phyloP scores from a whole-genome alignment of 225 moss, liverwort and hornwort genomes.

The Bryum argenteum region DNA sequence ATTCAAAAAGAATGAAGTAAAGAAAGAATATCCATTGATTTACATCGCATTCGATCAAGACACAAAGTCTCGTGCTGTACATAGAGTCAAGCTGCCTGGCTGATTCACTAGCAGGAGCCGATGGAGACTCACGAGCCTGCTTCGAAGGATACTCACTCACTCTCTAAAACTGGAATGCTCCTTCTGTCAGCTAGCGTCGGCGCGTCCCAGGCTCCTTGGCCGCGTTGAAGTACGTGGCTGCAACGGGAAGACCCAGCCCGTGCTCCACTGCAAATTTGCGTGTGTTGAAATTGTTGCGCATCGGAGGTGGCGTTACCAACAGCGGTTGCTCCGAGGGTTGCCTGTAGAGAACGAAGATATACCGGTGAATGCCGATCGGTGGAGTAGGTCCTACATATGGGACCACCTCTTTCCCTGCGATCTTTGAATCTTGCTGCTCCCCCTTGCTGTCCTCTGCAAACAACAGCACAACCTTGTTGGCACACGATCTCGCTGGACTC shows the following conservation, averaged over 20 bases:
- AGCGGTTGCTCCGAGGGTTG: slow-evolving; percentile 63
- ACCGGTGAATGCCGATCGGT: slow-evolving; percentile 94
- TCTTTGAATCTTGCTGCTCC: slow-evolving; percentile 32
- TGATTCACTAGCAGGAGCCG: neutral
- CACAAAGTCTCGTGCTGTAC: slow-evolving; percentile 28
- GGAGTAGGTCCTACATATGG: slow-evolving; percentile 81
- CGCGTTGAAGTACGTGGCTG: slow-evolving; percentile 91
- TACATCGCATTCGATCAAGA: slow-evolving; percentile 2
- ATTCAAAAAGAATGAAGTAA: neutral
- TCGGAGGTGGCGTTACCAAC: slow-evolving; percentile 51
- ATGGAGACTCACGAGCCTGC: slow-evolving; percentile 19
- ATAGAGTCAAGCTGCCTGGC: slow-evolving; percentile 15
- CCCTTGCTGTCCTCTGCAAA: slow-evolving; percentile 33
- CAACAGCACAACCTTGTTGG: slow-evolving; percentile 10
- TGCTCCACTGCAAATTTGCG: slow-evolving; percentile 67
- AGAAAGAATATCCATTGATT: neutral
- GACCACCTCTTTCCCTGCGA: slow-evolving; percentile 60
- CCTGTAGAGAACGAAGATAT: slow-evolving; percentile 82
- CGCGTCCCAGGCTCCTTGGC: slow-evolving; percentile 89
- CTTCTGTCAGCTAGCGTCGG: slow-evolving; percentile 52
- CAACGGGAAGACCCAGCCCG: slow-evolving; percentile 80
- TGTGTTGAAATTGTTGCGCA: slow-evolving; percentile 81
- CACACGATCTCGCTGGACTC: neutral
- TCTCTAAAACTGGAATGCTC: slow-evolving; percentile 13
- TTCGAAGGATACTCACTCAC: slow-evolving; percentile 19